Base-by-base conservation (phyloP, 345 rosid species). In the Hibiscus mutabilis region DNA sequence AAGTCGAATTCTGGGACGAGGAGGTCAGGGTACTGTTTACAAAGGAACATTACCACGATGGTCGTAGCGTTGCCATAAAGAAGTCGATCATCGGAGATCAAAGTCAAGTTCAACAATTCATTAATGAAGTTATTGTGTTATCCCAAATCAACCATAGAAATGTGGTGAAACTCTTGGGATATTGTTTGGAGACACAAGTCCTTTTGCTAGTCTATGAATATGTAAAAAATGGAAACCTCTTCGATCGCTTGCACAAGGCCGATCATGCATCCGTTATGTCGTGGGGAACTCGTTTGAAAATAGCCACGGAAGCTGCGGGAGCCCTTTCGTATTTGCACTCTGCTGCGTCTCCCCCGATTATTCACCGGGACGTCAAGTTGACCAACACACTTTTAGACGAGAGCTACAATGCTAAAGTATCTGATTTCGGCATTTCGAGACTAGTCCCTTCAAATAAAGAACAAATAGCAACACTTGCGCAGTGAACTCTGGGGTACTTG, bases 371-470 rank as follows among this genome's bases (percentile, higher is more conserved):
- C 69, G 24, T 84, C 49, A 86, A 84, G 69, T 71, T 84, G 1
- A 68, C 82, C 3, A 84, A 82, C 55, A 81, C 84, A 18, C 84
- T 86, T 5, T 27, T 81, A 2, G 85, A 84, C 42, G 75, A 68
- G 10, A 53, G 68, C 4, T 79, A 62, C 68, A 80, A 72, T 0
- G 84, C 82, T 6, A 80, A 84, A 56, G 86, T 86, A 21, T 81
- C 85, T 2, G 86, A 84, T 57, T 86, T 84, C 53, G 87, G 89
- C 9, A 78, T 76, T 21, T 86, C 87, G 1, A 80, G 79, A 51
- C n/a, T 82, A 42, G 71, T 86, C 68, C 82, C 87, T 0, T 25
- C 76, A 27, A 82, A 86, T 42, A 60, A 82, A 72, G 67, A 42
- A 13, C 55, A 79, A 13, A 56, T 82, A 0, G 24, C 80, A 0